Evolutionary conservation across 768 basidiomycete species (phyloP).

Genomic region (Russula dissimulans): DNA sequence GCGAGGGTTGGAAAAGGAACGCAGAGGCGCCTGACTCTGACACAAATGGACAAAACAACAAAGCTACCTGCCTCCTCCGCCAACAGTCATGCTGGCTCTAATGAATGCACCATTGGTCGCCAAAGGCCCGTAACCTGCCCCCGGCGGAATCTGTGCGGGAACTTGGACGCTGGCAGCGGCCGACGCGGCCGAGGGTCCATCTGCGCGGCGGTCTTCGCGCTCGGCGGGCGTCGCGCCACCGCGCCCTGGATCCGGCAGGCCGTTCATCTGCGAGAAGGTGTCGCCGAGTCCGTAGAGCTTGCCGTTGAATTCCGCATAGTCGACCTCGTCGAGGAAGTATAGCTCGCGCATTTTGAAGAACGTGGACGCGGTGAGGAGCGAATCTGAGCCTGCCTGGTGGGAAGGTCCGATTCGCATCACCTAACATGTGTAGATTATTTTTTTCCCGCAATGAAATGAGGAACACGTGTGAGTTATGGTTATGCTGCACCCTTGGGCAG

Average conservation of each 20-base stretch:
- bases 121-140: conserved; percentile 19
- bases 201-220: conserved; percentile 55
- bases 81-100: conserved; percentile 17
- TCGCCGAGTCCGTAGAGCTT: conserved; percentile 79
- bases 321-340: conserved; percentile 86
- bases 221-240: conserved; percentile 78
- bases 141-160: conserved; percentile 15
- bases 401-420: conserved; percentile 82
- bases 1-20: conserved; percentile 1
- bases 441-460: neutral
- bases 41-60: neutral
- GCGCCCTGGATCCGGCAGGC: conserved; percentile 52
- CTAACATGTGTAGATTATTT: conserved; percentile 32
- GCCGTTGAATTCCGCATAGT: conserved; percentile 73
- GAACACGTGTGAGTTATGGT: neutral
- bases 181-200: conserved; percentile 45
- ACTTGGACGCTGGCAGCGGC: conserved; percentile 21
- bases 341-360: conserved; percentile 95
- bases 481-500: neutral
- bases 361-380: conserved; percentile 82
- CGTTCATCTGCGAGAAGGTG: conserved; percentile 62
- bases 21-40: conserved; percentile 3
- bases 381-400: conserved; percentile 97
- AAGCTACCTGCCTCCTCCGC: conserved; percentile 15
- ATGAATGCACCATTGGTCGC: conserved; percentile 18